Evolutionary conservation across 2,329 filamentous ascomycete species (phyloP).

Genomic region (Onygena corvina): DNA sequence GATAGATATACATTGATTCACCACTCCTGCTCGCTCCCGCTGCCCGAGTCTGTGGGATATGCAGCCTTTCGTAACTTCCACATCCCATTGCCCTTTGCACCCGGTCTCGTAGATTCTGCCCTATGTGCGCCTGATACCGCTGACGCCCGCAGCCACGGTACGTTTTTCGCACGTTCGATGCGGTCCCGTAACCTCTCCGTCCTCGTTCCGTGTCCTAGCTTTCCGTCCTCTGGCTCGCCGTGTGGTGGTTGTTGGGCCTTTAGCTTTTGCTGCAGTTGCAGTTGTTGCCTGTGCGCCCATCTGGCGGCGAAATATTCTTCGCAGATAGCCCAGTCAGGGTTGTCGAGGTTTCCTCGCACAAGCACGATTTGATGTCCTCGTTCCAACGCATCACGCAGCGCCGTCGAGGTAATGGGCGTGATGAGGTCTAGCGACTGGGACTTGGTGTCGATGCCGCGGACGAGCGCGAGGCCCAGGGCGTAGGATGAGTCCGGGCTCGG

Average conservation of each 20-base stretch:
- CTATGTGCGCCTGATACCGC: conserved; percentile 8
- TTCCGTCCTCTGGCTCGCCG: conserved; percentile 9
- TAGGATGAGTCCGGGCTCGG: conserved; percentile 39
- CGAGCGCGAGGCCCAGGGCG: conserved; percentile 40
- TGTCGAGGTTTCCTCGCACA: conserved; percentile 37
- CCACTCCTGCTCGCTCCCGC: conserved; percentile 24
- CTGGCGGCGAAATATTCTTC: conserved; percentile 33
- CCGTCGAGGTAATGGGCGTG: conserved; percentile 35
- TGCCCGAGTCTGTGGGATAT: conserved; percentile 21
- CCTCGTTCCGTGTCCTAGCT: conserved; percentile 16
- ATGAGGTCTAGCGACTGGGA: conserved; percentile 35
- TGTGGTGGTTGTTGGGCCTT: not conserved
- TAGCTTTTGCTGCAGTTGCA: conserved; percentile 18
- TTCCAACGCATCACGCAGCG: conserved; percentile 24
- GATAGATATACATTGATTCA: not conserved
- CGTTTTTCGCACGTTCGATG: conserved; percentile 27
- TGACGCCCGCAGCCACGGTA: conserved; percentile 30
- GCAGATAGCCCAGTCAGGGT: conserved; percentile 35
- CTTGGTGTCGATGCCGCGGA: conserved; percentile 32
- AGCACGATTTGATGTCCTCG: conserved; percentile 34
- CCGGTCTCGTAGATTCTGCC: not conserved
- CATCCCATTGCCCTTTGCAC: conserved; percentile 12
- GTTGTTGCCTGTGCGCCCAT: conserved; percentile 27
- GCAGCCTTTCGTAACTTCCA: conserved; percentile 33
- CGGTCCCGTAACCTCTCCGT: conserved; percentile 25